Conservation (phyloP, 495 filamentous ascomycete species). For the Cladorrhinum samala region DNA sequence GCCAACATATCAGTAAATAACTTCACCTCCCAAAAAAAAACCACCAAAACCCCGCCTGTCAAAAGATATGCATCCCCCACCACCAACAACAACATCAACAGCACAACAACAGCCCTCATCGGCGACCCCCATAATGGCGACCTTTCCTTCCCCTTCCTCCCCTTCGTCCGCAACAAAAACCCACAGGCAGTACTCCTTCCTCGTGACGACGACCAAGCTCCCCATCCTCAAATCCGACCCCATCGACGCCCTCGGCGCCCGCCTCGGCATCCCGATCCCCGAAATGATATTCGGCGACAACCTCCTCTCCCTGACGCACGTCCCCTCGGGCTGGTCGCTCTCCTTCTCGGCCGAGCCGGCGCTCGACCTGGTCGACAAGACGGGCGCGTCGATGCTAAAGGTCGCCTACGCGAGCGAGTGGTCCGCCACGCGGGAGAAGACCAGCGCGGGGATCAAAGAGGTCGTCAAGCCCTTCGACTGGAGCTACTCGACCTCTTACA, state of each 20-base stretch:
- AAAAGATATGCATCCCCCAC: not conserved
- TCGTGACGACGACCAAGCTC: constrained; percentile 71
- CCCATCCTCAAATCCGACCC: constrained; percentile 87
- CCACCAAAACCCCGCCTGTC: not conserved
- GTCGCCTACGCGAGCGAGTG: constrained; percentile 90
- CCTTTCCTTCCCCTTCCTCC: not conserved
- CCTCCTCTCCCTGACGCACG: constrained; percentile 64
- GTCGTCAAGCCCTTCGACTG: constrained; percentile 95
- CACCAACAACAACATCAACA: not conserved
- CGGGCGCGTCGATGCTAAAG: constrained; percentile 76
- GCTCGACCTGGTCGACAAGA: constrained; percentile 88
- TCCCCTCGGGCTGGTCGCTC: constrained; percentile 62
- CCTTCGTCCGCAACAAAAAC: constrained; percentile 33
- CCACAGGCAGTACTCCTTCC: constrained; percentile 56
- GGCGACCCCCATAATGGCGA: too few species aligned
- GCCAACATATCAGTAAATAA: too few species aligned
- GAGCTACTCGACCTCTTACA: constrained; percentile 88
- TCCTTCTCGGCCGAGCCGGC: constrained; percentile 81
- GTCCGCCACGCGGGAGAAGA: constrained; percentile 77
- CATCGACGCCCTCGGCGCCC: constrained; percentile 76
- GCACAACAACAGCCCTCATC: not conserved
- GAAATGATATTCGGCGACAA: constrained; percentile 99
- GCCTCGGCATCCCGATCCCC: constrained; percentile 77
- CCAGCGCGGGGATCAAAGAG: constrained; percentile 84
- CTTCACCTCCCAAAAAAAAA: too few species aligned